Evolutionary conservation across 257 asterid species (phyloP).

Genomic region (Gentiana dahurica): DNA sequence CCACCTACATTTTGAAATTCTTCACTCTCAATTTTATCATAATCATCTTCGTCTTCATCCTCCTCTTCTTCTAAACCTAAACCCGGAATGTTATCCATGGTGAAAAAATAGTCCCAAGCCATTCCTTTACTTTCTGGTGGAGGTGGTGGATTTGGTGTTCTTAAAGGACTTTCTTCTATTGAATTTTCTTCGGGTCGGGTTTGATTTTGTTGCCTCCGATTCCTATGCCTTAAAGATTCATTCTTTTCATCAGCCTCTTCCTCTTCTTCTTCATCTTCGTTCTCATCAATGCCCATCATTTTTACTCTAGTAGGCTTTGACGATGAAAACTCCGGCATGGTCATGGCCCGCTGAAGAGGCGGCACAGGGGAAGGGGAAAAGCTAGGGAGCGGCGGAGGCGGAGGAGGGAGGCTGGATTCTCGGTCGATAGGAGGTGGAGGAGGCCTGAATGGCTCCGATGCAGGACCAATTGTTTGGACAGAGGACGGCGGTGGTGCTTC

Average conservation of each 20-base stretch:
- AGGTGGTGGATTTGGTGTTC: conserved; percentile 40
- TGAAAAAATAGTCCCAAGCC: conserved; percentile 87
- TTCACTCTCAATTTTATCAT: conserved; percentile 22
- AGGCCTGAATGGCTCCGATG: conserved; percentile 38
- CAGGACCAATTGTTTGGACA: conserved; percentile 26
- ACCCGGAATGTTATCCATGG: conserved; percentile 35
- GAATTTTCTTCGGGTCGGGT: conserved; percentile 11
- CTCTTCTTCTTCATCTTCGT: conserved; percentile 47
- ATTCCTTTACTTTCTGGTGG: conserved; percentile 54
- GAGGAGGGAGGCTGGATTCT: conserved; percentile 64
- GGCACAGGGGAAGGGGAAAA: conserved; percentile 82
- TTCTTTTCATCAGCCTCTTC: conserved; percentile 35
- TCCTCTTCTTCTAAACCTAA: conserved; percentile 41
- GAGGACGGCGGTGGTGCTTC: conserved; percentile 61
- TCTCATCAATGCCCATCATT: conserved; percentile 28
- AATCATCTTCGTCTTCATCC: conserved; percentile 37
- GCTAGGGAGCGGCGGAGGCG: conserved; percentile 82
- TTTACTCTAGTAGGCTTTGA: conserved; percentile 19
- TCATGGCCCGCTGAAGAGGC: conserved; percentile 63
- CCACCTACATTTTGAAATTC: conserved; percentile 24
- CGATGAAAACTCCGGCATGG: conserved; percentile 63
- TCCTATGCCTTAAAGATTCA: conserved; percentile 15
- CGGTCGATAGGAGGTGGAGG: conserved; percentile 55
- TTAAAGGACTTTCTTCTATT: conserved; percentile 25
- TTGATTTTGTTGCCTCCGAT: conserved; percentile 29